Conservation (phyloP, 108 stramenopile species). For the Conticribra guillardii region DNA sequence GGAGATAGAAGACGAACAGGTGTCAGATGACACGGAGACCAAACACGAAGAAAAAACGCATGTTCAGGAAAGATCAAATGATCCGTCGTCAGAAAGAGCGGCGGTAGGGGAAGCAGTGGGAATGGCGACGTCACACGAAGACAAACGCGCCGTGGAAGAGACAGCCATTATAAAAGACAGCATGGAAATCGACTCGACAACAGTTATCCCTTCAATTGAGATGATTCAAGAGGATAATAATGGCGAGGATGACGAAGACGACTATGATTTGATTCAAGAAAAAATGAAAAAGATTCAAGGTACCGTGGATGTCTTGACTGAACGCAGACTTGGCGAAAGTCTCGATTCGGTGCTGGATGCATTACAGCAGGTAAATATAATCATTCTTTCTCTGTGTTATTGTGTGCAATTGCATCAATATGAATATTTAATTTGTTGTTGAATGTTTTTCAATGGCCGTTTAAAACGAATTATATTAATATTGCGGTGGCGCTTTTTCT, state of each 20-base stretch:
- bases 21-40: background rate
- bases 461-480: background rate
- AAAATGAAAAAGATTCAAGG: background rate
- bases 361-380: conserved; percentile 15
- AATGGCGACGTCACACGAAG: too few relatives aligned
- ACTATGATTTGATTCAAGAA: background rate
- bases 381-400: too few relatives aligned
- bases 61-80: too few relatives aligned
- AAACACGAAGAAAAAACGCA: too few relatives aligned
- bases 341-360: conserved; percentile 4
- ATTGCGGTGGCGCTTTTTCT: background rate
- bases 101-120: too few relatives aligned
- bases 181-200: background rate
- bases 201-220: background rate
- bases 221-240: background rate
- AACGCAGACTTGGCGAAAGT: conserved; percentile 1
- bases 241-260: background rate
- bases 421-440: too few relatives aligned
- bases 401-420: too few relatives aligned
- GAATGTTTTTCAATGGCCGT: background rate
- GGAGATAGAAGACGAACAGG: background rate
- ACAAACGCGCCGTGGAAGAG: background rate
- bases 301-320: background rate
- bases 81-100: too few relatives aligned
- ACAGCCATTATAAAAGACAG: too few relatives aligned